phyloP scores from a whole-genome alignment of 139 green algal genomes.

The Limnomonas spitsbergensis region DNA sequence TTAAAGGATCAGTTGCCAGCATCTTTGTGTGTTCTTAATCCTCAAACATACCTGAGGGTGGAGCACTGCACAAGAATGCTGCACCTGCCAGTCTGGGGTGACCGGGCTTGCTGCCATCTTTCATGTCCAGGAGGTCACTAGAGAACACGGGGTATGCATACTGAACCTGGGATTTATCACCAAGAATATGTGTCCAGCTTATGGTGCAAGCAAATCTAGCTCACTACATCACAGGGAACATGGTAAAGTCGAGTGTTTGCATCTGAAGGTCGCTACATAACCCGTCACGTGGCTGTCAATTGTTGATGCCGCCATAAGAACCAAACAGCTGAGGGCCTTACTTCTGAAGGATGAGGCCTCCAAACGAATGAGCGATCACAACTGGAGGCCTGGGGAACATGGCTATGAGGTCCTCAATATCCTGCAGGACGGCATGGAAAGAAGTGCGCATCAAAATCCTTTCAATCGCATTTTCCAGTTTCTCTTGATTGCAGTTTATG shows the following conservation, averaged over 20 bases:
- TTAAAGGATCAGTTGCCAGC: not conserved
- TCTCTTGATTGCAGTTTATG: not conserved
- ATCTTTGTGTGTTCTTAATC: not conserved
- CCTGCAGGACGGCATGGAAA: slow-evolving; percentile 19
- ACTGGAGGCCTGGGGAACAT: slow-evolving; percentile 56
- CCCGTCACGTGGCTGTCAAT: too few species aligned
- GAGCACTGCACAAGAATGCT: slow-evolving; percentile 56
- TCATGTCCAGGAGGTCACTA: slow-evolving; percentile 8
- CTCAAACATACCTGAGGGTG: slow-evolving; percentile 42
- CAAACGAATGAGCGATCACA: slow-evolving; percentile 81
- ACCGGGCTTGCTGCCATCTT: not conserved
- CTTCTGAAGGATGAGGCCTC: slow-evolving; percentile 21
- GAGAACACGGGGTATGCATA: not conserved
- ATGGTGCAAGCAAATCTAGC: not conserved
- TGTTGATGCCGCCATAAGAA: not conserved
- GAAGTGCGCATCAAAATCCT: not conserved
- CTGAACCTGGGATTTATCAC: not conserved
- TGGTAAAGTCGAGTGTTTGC: not conserved
- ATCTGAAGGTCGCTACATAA: too few species aligned
- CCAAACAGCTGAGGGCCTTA: not conserved
- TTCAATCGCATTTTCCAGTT: not conserved
- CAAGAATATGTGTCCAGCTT: not conserved
- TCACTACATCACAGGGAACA: not conserved
- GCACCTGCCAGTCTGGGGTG: slow-evolving; percentile 44
- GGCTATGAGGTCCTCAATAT: slow-evolving; percentile 56